Percentiles rank a stretch among this genome's conserved stretches.
phyloP scores from a whole-genome alignment of 2,329 filamentous ascomycete genomes.

The Fusarium subtropicale region DNA sequence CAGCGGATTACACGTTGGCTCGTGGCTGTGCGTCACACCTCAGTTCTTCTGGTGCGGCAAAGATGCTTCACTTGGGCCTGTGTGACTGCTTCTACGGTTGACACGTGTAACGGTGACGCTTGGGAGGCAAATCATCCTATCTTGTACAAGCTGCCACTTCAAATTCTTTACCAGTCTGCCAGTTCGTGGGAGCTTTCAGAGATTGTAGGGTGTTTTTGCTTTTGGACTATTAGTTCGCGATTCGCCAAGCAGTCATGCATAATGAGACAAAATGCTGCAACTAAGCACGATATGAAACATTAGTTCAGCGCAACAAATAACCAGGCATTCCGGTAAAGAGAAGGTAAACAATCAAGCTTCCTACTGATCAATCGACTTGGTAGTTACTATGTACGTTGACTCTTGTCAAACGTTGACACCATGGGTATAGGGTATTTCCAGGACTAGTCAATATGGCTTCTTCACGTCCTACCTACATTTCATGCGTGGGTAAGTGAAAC shows the following conservation, averaged over 20 bases:
- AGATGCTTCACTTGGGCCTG: not conserved
- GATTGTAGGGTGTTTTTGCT: not conserved
- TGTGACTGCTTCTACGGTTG: conserved; percentile 14
- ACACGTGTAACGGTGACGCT: conserved; percentile 30
- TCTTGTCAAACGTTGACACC: not conserved
- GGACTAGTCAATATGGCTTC: not conserved
- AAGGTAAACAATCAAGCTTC: not conserved
- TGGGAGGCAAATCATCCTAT: not conserved
- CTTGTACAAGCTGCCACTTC: not conserved
- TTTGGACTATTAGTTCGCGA: not conserved
- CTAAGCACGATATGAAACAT: not conserved
- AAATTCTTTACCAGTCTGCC: not conserved
- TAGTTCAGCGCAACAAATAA: not conserved
- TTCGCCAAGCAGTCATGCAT: not conserved
- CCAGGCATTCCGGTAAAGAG: not conserved
- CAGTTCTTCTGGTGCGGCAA: conserved; percentile 1
- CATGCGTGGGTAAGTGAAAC: not conserved
- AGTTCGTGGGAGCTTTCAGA: not conserved
- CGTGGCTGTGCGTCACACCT: conserved; percentile 22
- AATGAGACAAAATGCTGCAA: not conserved
- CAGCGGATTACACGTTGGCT: conserved; percentile 9
- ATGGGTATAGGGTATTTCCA: not conserved
- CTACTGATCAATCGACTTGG: too few species aligned
- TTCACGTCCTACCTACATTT: not conserved
- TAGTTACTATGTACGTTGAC: not conserved